Conservation (phyloP, 257 asterid species). For the Cinchona pubescens region DNA sequence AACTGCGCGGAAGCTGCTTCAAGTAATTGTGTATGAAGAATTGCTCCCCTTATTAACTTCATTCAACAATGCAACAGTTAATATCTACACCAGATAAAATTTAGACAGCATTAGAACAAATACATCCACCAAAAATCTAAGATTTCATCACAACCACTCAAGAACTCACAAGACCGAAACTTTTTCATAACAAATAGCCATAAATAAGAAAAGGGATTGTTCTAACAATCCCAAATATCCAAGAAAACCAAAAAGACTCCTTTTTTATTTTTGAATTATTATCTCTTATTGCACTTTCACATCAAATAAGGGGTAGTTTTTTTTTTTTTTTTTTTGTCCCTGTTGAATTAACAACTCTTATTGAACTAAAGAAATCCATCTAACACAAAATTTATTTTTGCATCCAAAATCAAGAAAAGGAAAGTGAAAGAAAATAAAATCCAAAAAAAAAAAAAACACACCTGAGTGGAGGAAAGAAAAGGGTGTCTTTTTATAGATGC, state of each 20-base stretch:
- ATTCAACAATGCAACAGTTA: slow-evolving; percentile 65
- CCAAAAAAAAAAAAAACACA: slow-evolving; percentile 10
- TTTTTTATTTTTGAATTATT: too few species aligned
- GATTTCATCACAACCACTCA: not conserved
- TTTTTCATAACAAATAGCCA: not conserved
- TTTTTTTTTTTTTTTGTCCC: too few species aligned
- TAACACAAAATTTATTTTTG: not conserved
- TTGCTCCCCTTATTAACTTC: slow-evolving; percentile 72
- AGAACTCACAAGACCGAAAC: not conserved
- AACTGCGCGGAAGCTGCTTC: slow-evolving; percentile 74
- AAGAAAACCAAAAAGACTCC: not conserved
- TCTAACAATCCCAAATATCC: not conserved
- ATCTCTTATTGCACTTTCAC: too few species aligned
- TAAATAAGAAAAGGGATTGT: not conserved
- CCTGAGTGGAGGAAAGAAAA: slow-evolving; percentile 69
- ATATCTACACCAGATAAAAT: slow-evolving; percentile 44
- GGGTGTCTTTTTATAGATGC: slow-evolving; percentile 41
- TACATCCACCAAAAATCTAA: not conserved
- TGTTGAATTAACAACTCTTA: not conserved
- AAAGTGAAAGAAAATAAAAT: not conserved
- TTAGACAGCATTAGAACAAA: slow-evolving; percentile 11
- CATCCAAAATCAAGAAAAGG: not conserved
- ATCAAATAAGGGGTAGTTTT: too few species aligned
- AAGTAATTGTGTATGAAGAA: slow-evolving; percentile 77
- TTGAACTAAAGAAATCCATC: not conserved